These are phyloP conservation scores for Exutisphaerella laricina DNA, from an alignment of 2,329 filamentous ascomycete genomes.

Conservation along the genomic window DNA sequence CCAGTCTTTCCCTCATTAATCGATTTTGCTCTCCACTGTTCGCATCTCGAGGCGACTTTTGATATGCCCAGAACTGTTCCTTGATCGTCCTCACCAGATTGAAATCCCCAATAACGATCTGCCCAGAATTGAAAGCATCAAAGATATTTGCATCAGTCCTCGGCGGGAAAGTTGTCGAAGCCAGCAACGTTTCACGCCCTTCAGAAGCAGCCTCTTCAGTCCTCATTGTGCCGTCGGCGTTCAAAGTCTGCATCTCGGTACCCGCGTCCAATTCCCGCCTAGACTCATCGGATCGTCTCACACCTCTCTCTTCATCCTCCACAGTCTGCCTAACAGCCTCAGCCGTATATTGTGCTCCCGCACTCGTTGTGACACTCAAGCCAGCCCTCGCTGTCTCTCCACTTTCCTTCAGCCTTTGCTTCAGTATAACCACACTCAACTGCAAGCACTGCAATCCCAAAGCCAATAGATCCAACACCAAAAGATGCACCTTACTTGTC, in stretches of 20 bases:
- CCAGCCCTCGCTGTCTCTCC: slow-evolving; percentile 28
- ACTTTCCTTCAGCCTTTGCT: slow-evolving; percentile 45
- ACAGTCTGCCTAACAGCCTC: slow-evolving; percentile 44
- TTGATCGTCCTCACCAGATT: slow-evolving; percentile 38
- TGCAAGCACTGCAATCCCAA: slow-evolving; percentile 53
- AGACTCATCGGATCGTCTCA: slow-evolving; percentile 38
- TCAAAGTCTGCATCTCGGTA: slow-evolving; percentile 38
- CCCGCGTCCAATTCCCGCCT: slow-evolving; percentile 31
- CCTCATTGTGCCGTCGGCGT: slow-evolving; percentile 20
- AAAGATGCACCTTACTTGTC: slow-evolving; percentile 48
- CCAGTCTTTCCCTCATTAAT: slow-evolving; percentile 15
- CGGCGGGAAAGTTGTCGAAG: slow-evolving; percentile 15
- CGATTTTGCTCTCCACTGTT: slow-evolving; percentile 5
- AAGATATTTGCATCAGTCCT: slow-evolving; percentile 34
- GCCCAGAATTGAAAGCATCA: slow-evolving; percentile 44
- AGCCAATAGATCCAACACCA: slow-evolving; percentile 50
- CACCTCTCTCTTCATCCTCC: slow-evolving; percentile 56
- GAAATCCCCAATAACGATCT: slow-evolving; percentile 43
- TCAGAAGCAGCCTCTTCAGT: slow-evolving; percentile 10
- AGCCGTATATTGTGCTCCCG: slow-evolving; percentile 5
- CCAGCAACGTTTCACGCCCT: slow-evolving; percentile 18
- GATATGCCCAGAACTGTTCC: slow-evolving; percentile 38
- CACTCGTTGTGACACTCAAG: slow-evolving; percentile 11
- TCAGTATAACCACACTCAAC: slow-evolving; percentile 50
- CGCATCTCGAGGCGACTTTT: slow-evolving; percentile 24